Percentiles rank a stretch among this genome's conserved stretches.
These are phyloP conservation scores for Beauveria sp. DNA, from an alignment of 2,329 filamentous ascomycete species.

Conservation along the genomic window DNA sequence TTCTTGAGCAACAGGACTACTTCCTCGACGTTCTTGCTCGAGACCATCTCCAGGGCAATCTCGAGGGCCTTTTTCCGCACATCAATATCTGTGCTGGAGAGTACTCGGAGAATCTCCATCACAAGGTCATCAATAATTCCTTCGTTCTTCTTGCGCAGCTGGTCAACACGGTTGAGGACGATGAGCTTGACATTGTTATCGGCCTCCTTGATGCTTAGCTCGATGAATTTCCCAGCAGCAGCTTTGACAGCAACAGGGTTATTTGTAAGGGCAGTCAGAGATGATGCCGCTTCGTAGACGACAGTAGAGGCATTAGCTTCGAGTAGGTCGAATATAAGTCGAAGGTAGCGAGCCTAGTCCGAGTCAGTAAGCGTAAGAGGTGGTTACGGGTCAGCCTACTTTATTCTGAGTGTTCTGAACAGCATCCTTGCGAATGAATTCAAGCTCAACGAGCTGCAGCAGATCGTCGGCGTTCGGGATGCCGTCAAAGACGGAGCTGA, in stretches of 20 bases:
- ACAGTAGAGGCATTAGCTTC: slow-evolving; percentile 92
- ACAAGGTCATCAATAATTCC: slow-evolving; percentile 87
- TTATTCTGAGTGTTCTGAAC: slow-evolving; percentile 91
- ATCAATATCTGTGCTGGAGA: slow-evolving; percentile 93
- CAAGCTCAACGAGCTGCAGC: slow-evolving; percentile 84
- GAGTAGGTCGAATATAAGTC: slow-evolving; percentile 91
- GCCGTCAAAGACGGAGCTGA: slow-evolving; percentile 84
- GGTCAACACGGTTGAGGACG: slow-evolving; percentile 87
- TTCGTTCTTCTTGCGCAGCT: slow-evolving; percentile 78
- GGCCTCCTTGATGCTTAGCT: slow-evolving; percentile 92
- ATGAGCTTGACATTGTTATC: slow-evolving; percentile 99
- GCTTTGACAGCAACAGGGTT: slow-evolving; percentile 98
- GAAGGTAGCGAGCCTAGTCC: slow-evolving; percentile 70
- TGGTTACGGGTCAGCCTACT: slow-evolving; percentile 37
- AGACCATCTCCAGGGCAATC: slow-evolving; percentile 94
- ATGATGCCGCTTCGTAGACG: slow-evolving; percentile 94
- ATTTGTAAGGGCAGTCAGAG: slow-evolving; percentile 83
- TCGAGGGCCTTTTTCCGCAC: slow-evolving; percentile 85
- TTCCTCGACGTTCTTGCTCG: slow-evolving; percentile 97
- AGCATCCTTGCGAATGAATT: slow-evolving; percentile 98
- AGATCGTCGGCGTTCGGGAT: slow-evolving; percentile 93
- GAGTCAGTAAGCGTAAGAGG: slow-evolving; percentile 10
- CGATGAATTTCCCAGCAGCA: slow-evolving; percentile 90
- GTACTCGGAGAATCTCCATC: slow-evolving; percentile 93
- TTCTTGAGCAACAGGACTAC: slow-evolving; percentile 95